A percentile compares a stretch with the other conserved stretches of the same genome.
phyloP scores from a whole-genome alignment of 2,329 filamentous ascomycete species.

The Fusarium xylarioides region DNA sequence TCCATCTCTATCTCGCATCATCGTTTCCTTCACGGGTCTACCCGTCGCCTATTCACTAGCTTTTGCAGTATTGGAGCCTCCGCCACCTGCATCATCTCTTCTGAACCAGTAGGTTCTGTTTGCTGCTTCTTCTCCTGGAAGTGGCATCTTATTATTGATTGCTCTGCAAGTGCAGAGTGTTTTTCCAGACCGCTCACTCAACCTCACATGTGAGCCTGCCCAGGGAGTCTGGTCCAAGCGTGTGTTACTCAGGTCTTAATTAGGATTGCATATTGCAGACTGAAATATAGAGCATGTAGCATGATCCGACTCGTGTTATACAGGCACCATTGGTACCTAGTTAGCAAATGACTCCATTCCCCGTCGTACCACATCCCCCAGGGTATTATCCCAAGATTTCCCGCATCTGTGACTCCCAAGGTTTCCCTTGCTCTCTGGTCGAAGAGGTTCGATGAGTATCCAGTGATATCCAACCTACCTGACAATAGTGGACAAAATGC shows the following conservation, averaged over 20 bases:
- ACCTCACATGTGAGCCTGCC: constrained; percentile 18
- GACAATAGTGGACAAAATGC: not conserved
- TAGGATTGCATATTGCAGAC: constrained; percentile 13
- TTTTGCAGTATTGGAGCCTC: not conserved
- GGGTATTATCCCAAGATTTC: not conserved
- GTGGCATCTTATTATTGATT: not conserved
- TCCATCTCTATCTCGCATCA: not conserved
- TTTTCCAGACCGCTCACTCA: constrained; percentile 11
- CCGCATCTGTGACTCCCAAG: not conserved
- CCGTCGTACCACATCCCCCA: constrained; percentile 26
- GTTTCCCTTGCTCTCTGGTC: not conserved
- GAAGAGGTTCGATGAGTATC: not conserved
- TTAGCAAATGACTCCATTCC: constrained; percentile 2
- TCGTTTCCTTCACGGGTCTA: not conserved
- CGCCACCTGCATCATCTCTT: constrained; percentile 1
- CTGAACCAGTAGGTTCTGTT: not conserved
- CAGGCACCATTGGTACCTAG: constrained; percentile 4
- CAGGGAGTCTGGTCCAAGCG: constrained; percentile 10
- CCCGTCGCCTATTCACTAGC: not conserved
- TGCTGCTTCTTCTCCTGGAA: not conserved
- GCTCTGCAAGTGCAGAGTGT: not conserved
- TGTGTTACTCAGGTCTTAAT: not conserved
- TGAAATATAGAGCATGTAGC: constrained; percentile 13
- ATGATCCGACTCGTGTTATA: constrained; percentile 23
- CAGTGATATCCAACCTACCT: not conserved